These are phyloP conservation scores for Capsicum pubescens DNA, from an alignment of 257 asterid genomes.

Conservation along the genomic window DNA sequence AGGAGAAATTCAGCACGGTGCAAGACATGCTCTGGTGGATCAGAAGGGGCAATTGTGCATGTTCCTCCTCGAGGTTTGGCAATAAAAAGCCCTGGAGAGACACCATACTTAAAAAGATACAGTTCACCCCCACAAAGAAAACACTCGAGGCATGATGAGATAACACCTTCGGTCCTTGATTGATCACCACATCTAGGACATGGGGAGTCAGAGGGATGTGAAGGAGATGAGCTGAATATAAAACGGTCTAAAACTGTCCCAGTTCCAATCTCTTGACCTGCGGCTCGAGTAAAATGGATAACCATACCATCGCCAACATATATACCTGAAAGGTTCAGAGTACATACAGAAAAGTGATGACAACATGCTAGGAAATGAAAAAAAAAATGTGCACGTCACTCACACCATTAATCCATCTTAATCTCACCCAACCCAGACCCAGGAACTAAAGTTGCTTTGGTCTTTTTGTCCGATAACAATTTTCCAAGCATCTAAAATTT, in stretches of 20 bases:
- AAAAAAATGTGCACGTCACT: not conserved
- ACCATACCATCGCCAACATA: constrained; percentile 74
- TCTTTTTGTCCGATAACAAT: not conserved
- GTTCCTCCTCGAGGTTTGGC: constrained; percentile 93
- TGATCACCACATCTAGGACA: constrained; percentile 86
- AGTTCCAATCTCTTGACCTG: constrained; percentile 83
- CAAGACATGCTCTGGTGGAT: constrained; percentile 64
- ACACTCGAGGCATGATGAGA: constrained; percentile 88
- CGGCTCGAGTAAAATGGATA: constrained; percentile 88
- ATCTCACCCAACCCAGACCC: not conserved
- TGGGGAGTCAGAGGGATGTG: constrained; percentile 53
- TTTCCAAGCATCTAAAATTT: not conserved
- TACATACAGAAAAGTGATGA: not conserved
- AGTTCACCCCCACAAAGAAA: constrained; percentile 74
- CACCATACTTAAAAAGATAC: constrained; percentile 65
- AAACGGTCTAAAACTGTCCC: constrained; percentile 71
- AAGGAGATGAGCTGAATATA: constrained; percentile 75
- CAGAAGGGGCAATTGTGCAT: constrained; percentile 72
- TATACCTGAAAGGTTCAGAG: constrained; percentile 58
- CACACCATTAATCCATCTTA: not conserved
- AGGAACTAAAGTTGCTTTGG: constrained; percentile 15
- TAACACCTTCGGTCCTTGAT: constrained; percentile 62
- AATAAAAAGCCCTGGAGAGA: constrained; percentile 56
- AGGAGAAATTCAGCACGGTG: constrained; percentile 80
- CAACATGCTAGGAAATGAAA: not conserved